Percentiles rank a stretch among this genome's conserved stretches.
Conservation (phyloP, 371 early-diverging fungal genomes). For the Syncephalis plumigaleata region DNA sequence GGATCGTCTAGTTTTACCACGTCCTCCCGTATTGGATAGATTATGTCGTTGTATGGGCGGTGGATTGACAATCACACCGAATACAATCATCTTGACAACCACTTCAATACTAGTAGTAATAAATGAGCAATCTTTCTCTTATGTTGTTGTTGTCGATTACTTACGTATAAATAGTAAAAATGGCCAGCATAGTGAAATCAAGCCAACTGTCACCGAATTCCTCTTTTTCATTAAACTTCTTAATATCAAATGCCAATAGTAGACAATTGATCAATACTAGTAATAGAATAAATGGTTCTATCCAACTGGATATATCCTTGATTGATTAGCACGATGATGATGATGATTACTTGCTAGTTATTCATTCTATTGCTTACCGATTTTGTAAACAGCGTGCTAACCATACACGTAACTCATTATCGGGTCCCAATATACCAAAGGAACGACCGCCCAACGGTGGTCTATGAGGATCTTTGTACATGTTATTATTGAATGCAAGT, state of each 20-base stretch:
- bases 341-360: not conserved
- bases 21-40: no score
- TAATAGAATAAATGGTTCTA: conserved; percentile 27
- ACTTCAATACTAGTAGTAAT: conserved; percentile 15
- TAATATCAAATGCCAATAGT: conserved; percentile 17
- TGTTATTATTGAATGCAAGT: no score
- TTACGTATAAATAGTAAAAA: conserved; percentile 40
- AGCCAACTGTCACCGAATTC: conserved; percentile 31
- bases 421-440: conserved; percentile 6
- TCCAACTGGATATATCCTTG: conserved; percentile 23
- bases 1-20: no score
- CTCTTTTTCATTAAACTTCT: conserved; percentile 8
- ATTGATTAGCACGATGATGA: not conserved
- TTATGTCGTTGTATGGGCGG: conserved; percentile 1
- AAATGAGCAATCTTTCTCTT: conserved; percentile 2
- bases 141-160: conserved; percentile 3
- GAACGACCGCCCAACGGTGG: conserved; percentile 3
- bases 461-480: no score
- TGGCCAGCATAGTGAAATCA: conserved; percentile 26
- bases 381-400: conserved; percentile 2
- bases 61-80: conserved; percentile 28
- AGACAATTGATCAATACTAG: conserved; percentile 26
- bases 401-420: conserved; percentile 2
- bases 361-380: conserved; percentile 1
- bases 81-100: conserved; percentile 27